A percentile compares a stretch with the other conserved stretches of the same genome.
phyloP scores from a whole-genome alignment of 1,139 yeast species.

The Scheffersomyces quercinus region DNA sequence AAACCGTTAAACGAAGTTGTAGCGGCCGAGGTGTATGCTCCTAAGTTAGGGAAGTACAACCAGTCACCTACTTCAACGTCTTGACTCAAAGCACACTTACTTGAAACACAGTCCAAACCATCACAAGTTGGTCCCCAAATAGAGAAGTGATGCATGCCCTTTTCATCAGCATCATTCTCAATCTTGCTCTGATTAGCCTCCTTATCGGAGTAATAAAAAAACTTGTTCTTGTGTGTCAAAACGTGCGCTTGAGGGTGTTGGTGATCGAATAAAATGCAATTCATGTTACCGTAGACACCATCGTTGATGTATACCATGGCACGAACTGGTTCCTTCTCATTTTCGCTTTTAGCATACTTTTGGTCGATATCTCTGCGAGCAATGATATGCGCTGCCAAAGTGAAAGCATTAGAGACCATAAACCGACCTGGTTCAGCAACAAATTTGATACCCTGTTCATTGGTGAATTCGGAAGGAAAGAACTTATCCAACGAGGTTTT shows the following conservation, averaged over 20 bases:
- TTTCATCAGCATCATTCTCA: slow-evolving; percentile 19
- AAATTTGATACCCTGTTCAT: slow-evolving; percentile 44
- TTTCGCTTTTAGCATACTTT: slow-evolving; percentile 13
- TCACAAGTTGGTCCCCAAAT: slow-evolving; percentile 99
- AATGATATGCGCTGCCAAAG: slow-evolving; percentile 80
- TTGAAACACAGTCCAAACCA: slow-evolving; percentile 83
- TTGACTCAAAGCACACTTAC: slow-evolving; percentile 51
- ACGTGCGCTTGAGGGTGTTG: slow-evolving; percentile 75
- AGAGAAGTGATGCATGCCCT: slow-evolving; percentile 48
- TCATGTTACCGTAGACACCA: slow-evolving; percentile 94
- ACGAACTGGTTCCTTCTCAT: slow-evolving; percentile 33
- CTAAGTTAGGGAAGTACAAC: slow-evolving; percentile 80
- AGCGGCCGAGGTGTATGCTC: slow-evolving; percentile 95
- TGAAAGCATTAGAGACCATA: slow-evolving; percentile 82
- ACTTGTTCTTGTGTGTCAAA: slow-evolving; percentile 54
- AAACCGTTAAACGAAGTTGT: slow-evolving; percentile 90
- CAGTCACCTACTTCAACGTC: slow-evolving; percentile 85
- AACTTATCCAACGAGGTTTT: slow-evolving; percentile 53
- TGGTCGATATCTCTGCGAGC: slow-evolving; percentile 62
- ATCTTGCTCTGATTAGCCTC: slow-evolving; percentile 9
- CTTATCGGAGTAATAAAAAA: slow-evolving; percentile 36
- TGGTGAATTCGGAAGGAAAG: slow-evolving; percentile 50
- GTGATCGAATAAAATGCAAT: slow-evolving; percentile 91
- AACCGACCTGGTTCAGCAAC: slow-evolving; percentile 97
- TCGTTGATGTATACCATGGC: slow-evolving; percentile 80